phyloP scores from a whole-genome alignment of 306 rosid genomes.

The Neltuma alba region DNA sequence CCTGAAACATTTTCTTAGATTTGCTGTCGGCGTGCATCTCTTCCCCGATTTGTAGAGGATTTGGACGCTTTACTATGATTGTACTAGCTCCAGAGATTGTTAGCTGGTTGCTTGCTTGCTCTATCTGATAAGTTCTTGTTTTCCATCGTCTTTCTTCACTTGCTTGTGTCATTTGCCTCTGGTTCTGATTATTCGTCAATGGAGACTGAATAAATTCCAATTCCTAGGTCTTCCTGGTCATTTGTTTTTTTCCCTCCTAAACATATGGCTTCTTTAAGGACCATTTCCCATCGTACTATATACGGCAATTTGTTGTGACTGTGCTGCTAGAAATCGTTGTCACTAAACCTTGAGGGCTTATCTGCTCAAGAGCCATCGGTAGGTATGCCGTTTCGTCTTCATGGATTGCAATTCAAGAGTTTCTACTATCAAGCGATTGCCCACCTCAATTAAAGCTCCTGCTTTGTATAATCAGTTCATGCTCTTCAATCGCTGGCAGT shows the following conservation, averaged over 20 bases:
- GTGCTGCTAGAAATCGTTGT: conserved; percentile 27
- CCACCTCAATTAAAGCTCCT: conserved; percentile 12
- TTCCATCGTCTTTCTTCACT: neutral
- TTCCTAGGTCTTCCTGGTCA: conserved; percentile 28
- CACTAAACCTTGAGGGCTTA: conserved; percentile 33
- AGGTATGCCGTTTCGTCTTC: conserved; percentile 15
- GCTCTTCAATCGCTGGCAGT: conserved; percentile 7
- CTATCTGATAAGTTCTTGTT: conserved; percentile 5
- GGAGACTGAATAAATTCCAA: conserved; percentile 34
- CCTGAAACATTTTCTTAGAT: conserved; percentile 4
- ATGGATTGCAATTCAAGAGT: neutral
- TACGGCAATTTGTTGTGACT: neutral
- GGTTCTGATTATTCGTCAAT: conserved; percentile 30
- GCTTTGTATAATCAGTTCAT: conserved; percentile 19
- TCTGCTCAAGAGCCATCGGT: conserved; percentile 13
- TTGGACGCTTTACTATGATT: neutral
- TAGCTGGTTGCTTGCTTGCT: neutral
- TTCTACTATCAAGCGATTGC: neutral
- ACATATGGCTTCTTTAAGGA: neutral
- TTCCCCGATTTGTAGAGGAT: neutral
- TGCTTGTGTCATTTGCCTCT: conserved; percentile 33
- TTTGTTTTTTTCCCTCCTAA: too few species aligned
- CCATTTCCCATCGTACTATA: neutral
- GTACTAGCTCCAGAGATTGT: neutral
- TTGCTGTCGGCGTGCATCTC: neutral